Percentiles rank a stretch among this genome's conserved stretches.
phyloP scores from a whole-genome alignment of 164 flowering plant genomes.

The Santalum album region DNA sequence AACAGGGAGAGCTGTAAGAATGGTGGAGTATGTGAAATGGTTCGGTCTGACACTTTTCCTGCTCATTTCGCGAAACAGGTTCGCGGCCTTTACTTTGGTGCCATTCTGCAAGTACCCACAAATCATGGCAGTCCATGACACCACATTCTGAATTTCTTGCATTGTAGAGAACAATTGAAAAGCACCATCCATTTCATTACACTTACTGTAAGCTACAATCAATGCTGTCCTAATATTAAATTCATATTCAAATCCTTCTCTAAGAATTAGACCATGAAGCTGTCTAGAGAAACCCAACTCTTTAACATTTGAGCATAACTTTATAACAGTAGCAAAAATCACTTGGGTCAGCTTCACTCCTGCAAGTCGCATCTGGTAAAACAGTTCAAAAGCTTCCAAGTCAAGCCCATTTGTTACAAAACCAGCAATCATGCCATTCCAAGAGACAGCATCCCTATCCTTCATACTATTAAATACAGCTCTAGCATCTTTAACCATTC shows the following conservation, averaged over 20 bases:
- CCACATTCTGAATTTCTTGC: conserved; percentile 47
- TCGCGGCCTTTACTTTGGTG: conserved; percentile 29
- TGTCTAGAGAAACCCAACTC: conserved; percentile 51
- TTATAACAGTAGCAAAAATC: conserved; percentile 41
- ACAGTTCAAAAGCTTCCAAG: conserved; percentile 47
- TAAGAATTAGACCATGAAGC: conserved; percentile 55
- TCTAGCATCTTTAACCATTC: conserved; percentile 42
- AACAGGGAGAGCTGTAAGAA: conserved; percentile 53
- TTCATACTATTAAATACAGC: conserved; percentile 45
- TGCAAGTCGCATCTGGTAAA: conserved; percentile 46
- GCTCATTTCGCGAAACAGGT: conserved; percentile 53
- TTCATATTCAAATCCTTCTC: conserved; percentile 39
- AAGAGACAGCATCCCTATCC: conserved; percentile 43
- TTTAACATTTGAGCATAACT: conserved; percentile 46
- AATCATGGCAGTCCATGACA: conserved; percentile 90
- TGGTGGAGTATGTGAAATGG: conserved; percentile 65
- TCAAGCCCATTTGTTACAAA: conserved; percentile 48
- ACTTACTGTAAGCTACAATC: conserved; percentile 62
- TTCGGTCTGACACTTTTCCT: conserved; percentile 64
- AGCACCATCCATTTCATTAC: conserved; percentile 53
- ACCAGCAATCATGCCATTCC: conserved; percentile 78
- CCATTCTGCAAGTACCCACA: conserved; percentile 63
- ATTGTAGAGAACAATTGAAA: conserved; percentile 37
- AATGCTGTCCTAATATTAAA: conserved; percentile 45
- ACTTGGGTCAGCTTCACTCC: conserved; percentile 37